These are phyloP conservation scores for Leccinum proliferum DNA, from an alignment of 1,284 basidiomycete species.

Conservation along the genomic window DNA sequence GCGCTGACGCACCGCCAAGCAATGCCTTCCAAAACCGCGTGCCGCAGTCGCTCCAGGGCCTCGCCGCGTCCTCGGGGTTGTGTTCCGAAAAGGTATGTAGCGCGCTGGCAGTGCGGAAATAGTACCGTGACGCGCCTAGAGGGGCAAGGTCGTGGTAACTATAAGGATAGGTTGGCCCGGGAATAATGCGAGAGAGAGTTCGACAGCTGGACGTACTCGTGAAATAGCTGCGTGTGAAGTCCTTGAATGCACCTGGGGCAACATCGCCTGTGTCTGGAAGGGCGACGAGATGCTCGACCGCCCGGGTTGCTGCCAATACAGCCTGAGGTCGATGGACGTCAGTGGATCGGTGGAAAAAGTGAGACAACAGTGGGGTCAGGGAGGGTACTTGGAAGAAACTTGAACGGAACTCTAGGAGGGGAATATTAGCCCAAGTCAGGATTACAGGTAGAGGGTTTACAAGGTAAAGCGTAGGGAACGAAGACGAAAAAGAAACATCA, in stretches of 20 bases:
- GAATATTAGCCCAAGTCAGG: not conserved
- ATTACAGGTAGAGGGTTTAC: not conserved
- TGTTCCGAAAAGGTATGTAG: slow-evolving; percentile 65
- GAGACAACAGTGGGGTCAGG: slow-evolving; percentile 53
- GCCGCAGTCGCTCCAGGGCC: slow-evolving; percentile 55
- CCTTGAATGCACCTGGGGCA: slow-evolving; percentile 32
- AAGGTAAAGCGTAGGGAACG: not conserved
- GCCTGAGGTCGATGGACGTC: slow-evolving; percentile 50
- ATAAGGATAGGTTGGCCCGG: not conserved
- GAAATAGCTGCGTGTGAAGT: slow-evolving; percentile 33
- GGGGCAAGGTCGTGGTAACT: not conserved
- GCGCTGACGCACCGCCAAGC: slow-evolving; percentile 34
- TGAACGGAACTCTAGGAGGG: slow-evolving; percentile 53
- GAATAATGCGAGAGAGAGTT: not conserved
- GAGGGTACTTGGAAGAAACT: slow-evolving; percentile 52
- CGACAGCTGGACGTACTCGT: slow-evolving; percentile 14
- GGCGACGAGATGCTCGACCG: slow-evolving; percentile 62
- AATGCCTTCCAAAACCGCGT: slow-evolving; percentile 55
- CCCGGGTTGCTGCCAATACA: slow-evolving; percentile 78
- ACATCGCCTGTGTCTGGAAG: slow-evolving; percentile 53
- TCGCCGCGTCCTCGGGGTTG: slow-evolving; percentile 53
- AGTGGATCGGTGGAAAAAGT: slow-evolving; percentile 53
- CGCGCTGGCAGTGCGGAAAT: slow-evolving; percentile 70
- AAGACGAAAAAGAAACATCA: slow-evolving; percentile 3
- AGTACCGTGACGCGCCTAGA: slow-evolving; percentile 29